phyloP scores from a whole-genome alignment of 2,329 filamentous ascomycete genomes.

The Epicoccum nigrum region DNA sequence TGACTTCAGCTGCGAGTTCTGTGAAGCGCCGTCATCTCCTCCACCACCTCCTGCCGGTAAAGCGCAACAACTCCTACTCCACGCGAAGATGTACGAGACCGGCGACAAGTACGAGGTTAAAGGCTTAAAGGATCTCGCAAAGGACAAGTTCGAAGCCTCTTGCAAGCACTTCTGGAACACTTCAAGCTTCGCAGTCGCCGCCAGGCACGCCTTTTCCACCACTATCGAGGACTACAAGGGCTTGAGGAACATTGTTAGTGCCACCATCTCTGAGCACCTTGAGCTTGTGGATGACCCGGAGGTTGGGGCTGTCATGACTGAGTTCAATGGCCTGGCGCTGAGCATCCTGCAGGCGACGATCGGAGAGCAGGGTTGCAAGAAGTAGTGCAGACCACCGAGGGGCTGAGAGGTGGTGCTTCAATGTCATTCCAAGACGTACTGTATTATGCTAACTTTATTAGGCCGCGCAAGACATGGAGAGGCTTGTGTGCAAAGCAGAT shows the following conservation, averaged over 20 bases:
- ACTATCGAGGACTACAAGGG: conserved; percentile 36
- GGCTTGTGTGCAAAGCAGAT: too few species aligned
- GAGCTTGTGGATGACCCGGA: conserved; percentile 1
- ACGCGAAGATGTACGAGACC: conserved; percentile 21
- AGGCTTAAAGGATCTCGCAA: conserved; percentile 15
- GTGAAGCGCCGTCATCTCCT: neutral
- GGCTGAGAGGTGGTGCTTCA: too few species aligned
- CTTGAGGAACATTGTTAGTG: conserved; percentile 34
- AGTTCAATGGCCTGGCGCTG: conserved; percentile 7
- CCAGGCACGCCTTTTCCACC: conserved; percentile 28
- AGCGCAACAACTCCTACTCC: neutral
- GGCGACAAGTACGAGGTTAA: conserved; percentile 23
- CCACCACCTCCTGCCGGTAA: neutral
- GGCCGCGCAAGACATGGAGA: too few species aligned
- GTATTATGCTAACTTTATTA: too few species aligned
- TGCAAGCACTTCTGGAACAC: conserved; percentile 12
- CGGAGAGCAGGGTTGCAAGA: neutral
- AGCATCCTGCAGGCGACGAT: neutral
- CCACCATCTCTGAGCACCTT: conserved; percentile 26
- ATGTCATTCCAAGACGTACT: too few species aligned
- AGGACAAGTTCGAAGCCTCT: conserved; percentile 14
- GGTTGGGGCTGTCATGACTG: conserved; percentile 3
- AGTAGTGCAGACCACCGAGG: too few species aligned
- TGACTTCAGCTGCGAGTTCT: neutral
- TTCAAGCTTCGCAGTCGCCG: conserved; percentile 30